Base-by-base conservation (phyloP, 495 filamentous ascomycete species). In the Penicillium ochrochloron region DNA sequence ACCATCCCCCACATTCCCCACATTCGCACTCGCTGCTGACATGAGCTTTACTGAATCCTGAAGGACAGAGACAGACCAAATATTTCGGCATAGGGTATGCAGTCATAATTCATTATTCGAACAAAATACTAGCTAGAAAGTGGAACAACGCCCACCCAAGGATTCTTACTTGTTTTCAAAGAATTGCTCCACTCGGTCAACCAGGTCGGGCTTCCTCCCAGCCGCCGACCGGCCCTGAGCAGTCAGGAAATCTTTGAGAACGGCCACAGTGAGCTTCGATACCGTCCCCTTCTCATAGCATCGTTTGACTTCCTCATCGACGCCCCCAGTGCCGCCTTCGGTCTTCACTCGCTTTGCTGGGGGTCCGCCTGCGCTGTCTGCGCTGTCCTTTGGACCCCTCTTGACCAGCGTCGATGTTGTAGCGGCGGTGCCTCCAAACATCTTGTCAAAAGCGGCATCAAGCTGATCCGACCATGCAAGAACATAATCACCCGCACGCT, bases 141-240 rank as follows among this genome's bases (percentile, higher is more conserved):
- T 8, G 7, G 5, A 52, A 52, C 23, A n/a, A 52, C n/a, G 48
- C 12, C 5, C 48, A 1, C 14, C 31, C 48, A 31, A 39, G 33
- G 3, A 33, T 39, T 17, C 4, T 48, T 11, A 69, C 65, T 86
- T 87, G 35, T 73, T 64, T 70, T 96, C 92, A 59, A 94, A 87
- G 76, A 85, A 92, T 64, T 89, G 84, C 72, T 94, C 90, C 17
- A 97, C 81, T 44, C 86, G 86, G 50, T 94, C 91, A 3, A 97
- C 74, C 17, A 97, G 78, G 52, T 95, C 89, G 5, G 82, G 85
- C 75, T 97, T 97, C 76, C 91, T 91, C 0, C 92, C 91, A 23
- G 74, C 78, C 7, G 83, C 78, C 50, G 81, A 78, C 19, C 93
- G 72, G 7, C 86, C 85, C 65, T 90, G 91, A 5, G 77, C 77